Base-by-base conservation (phyloP, 1,139 yeast genomes). In the Yamadazyma buinensis region DNA sequence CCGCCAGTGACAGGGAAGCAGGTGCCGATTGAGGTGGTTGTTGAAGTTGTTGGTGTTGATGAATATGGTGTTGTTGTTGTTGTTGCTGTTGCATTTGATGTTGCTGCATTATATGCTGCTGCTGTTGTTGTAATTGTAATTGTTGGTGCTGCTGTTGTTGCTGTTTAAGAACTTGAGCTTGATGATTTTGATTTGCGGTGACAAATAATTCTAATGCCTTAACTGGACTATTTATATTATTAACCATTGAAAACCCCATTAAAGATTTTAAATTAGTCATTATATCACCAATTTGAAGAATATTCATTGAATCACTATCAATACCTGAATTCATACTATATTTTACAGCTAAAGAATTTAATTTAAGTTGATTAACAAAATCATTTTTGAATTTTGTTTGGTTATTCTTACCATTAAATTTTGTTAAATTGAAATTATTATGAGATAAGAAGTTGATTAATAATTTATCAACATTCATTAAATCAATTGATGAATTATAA, bases 251-350 rank as follows among this genome's bases (percentile, higher is more conserved):
- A 47, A 73, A 80, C 20, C 70, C 66, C 80, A 84, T 80, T 37
- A 84, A 59, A 21, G 83, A 77, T 38, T 75, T 72, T 47, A 85
- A 67, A 40, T 76, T 76, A 1, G 86, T 70, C 84, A 86, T 80
- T 2, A 82, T 81, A 55, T 84, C 94, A 30, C 87, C 74, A 3
- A 84, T 75, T 54, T 85, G 92, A 60, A 85, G 57, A 23, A 80
- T 67, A 35, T 90, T 62, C 76, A 84, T 72, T 3, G 85, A 80
- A 23, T 70, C 67, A 7, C 31, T 20, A 33, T 44, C 47, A 7
- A 47, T 28, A 0, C 95, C 95, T 42, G 74, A 75, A 36, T 74
- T 55, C 2, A 48, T 32, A 1, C 60, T 41, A 27, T 48, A 43
- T 30, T 52, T 49, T 8, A 47, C 43, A 1, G 72, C 57, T 22